A percentile compares a stretch with the other conserved stretches of the same genome.
These are phyloP conservation scores for Colletotrichum camelliae DNA, from an alignment of 2,329 filamentous ascomycete species.

Conservation along the genomic window DNA sequence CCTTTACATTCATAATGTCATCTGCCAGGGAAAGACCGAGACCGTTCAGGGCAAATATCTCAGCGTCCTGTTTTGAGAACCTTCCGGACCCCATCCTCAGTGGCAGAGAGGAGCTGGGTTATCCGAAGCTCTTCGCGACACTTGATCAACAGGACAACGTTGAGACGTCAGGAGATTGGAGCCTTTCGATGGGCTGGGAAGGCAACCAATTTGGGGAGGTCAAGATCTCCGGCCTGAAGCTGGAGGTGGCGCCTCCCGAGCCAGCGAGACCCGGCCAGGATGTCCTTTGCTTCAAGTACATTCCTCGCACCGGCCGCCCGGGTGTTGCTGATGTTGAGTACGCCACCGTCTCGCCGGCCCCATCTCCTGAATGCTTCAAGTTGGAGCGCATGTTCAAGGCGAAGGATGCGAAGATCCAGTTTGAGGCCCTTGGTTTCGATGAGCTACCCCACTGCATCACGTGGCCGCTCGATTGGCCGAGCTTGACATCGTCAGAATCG, in stretches of 20 bases:
- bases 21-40: slow-evolving; percentile 58
- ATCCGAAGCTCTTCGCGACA: slow-evolving; percentile 59
- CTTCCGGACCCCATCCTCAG: slow-evolving; percentile 64
- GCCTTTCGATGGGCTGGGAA: not conserved
- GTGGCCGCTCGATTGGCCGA: slow-evolving; percentile 55
- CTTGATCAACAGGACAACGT: slow-evolving; percentile 33
- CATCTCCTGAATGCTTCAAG: slow-evolving; percentile 21
- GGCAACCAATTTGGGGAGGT: not conserved
- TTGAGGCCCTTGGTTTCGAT: slow-evolving; percentile 57
- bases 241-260: slow-evolving; percentile 31
- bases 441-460: slow-evolving; percentile 63
- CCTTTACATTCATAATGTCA: slow-evolving; percentile 66
- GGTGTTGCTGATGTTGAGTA: slow-evolving; percentile 61
- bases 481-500: slow-evolving; percentile 60
- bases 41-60: slow-evolving; percentile 56
- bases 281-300: slow-evolving; percentile 60
- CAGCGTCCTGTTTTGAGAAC: slow-evolving; percentile 63
- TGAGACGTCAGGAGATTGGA: not conserved
- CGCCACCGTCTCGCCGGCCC: slow-evolving; percentile 38
- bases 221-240: not conserved
- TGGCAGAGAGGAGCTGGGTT: slow-evolving; percentile 64
- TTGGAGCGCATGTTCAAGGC: slow-evolving; percentile 40
- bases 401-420: slow-evolving; percentile 43
- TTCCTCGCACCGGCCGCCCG: slow-evolving; percentile 56
- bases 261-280: slow-evolving; percentile 36